These are phyloP conservation scores for Colletotrichum ledebouriae DNA, from an alignment of 2,329 filamentous ascomycete genomes.

Conservation along the genomic window DNA sequence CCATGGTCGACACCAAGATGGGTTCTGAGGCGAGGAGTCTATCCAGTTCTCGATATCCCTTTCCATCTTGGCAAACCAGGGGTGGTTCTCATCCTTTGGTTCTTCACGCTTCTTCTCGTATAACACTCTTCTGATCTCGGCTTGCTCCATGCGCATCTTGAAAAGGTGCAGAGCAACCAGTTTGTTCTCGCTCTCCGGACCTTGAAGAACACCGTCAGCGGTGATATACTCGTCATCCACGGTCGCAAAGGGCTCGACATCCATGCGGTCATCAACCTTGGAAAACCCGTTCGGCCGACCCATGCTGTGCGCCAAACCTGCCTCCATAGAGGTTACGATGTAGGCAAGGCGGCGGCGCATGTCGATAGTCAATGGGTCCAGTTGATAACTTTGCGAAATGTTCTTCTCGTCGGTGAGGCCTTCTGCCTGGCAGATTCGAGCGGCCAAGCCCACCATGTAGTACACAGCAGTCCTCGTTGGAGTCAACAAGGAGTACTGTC, in stretches of 20 bases:
- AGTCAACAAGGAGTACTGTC: constrained; percentile 91
- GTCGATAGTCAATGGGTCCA: constrained; percentile 84
- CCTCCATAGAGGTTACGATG: constrained; percentile 90
- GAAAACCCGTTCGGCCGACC: constrained; percentile 90
- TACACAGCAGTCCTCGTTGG: constrained; percentile 94
- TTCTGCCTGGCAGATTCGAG: constrained; percentile 89
- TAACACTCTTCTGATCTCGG: constrained; percentile 86
- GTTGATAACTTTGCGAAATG: constrained; percentile 73
- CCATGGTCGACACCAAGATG: constrained; percentile 82
- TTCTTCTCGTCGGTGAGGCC: constrained; percentile 91
- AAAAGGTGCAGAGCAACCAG: constrained; percentile 92
- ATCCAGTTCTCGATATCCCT: constrained; percentile 85
- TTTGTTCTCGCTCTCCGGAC: constrained; percentile 84
- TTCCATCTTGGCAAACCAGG: constrained; percentile 88
- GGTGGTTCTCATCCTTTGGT: constrained; percentile 83
- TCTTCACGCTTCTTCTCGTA: constrained; percentile 87
- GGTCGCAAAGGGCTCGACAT: constrained; percentile 86
- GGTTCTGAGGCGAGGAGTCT: constrained; percentile 78
- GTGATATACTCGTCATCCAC: constrained; percentile 89
- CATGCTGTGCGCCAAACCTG: constrained; percentile 87
- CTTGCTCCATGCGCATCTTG: constrained; percentile 88
- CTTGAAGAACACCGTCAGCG: constrained; percentile 78
- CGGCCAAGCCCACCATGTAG: constrained; percentile 90
- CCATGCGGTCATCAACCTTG: constrained; percentile 83
- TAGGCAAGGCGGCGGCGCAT: constrained; percentile 91